These are phyloP conservation scores for Mimosa bimucronata DNA, from an alignment of 306 rosid genomes.

Conservation along the genomic window DNA sequence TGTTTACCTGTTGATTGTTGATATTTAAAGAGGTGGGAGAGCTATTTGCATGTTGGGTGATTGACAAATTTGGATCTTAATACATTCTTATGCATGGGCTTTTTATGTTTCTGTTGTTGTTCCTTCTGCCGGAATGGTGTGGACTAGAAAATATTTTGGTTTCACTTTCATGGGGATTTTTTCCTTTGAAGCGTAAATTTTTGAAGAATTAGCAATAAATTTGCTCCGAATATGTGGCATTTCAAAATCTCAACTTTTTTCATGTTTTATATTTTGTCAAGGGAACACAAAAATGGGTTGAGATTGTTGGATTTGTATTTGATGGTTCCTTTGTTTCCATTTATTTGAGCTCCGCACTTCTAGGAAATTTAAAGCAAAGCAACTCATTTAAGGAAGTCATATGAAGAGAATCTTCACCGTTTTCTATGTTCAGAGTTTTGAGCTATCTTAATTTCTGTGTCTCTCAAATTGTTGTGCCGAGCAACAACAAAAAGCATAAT, in stretches of 20 bases:
- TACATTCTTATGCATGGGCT: conserved; percentile 14
- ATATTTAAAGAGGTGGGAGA: not conserved
- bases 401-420: not conserved
- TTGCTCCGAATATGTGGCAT: conserved; percentile 24
- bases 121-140: conserved; percentile 2
- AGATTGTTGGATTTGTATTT: conserved; percentile 28
- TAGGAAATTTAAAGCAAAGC: not conserved
- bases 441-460: not conserved
- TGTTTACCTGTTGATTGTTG: no score
- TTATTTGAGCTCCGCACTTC: conserved; percentile 25
- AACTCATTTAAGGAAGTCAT: not conserved
- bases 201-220: conserved; percentile 16
- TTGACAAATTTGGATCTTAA: conserved; percentile 39
- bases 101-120: conserved; percentile 19
- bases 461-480: not conserved
- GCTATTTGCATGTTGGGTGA: conserved; percentile 34
- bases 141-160: conserved; percentile 3
- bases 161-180: conserved; percentile 23
- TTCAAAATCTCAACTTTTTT: conserved; percentile 18
- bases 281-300: not conserved
- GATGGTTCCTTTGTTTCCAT: conserved; percentile 21
- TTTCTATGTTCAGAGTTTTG: not conserved
- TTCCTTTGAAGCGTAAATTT: no score
- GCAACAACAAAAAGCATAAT: not conserved
- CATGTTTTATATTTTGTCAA: not conserved